phyloP scores from a whole-genome alignment of 2,329 filamentous ascomycete species.

The Helicocarpus griseus region DNA sequence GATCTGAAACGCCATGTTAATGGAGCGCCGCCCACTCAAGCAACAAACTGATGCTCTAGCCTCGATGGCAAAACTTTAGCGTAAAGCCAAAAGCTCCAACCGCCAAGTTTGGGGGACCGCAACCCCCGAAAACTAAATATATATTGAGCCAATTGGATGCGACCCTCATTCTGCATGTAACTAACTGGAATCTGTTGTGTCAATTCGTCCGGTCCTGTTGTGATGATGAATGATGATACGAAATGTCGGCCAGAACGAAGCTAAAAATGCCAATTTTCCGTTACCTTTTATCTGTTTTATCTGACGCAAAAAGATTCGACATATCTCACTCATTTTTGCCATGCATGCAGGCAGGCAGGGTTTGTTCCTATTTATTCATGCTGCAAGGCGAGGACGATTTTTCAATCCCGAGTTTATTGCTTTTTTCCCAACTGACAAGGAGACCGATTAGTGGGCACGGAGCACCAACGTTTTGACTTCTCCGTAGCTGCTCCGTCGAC shows the following conservation, averaged over 20 bases:
- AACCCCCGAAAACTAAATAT: not conserved
- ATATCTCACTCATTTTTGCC: not conserved
- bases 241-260: not conserved
- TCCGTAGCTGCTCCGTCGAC: too few species aligned
- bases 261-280: not conserved
- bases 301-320: not conserved
- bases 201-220: too few species aligned
- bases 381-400: not conserved
- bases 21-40: not conserved
- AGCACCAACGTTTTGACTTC: too few species aligned
- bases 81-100: slow-evolving; percentile 2
- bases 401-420: not conserved
- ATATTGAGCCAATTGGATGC: not conserved
- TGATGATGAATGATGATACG: not conserved
- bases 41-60: not conserved
- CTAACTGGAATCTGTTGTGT: too few species aligned
- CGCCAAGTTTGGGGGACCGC: not conserved
- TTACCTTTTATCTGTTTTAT: not conserved
- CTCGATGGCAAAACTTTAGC: not conserved
- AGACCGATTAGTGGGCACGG: too few species aligned
- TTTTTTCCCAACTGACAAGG: not conserved
- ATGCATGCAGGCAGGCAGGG: too few species aligned
- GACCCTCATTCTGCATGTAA: not conserved
- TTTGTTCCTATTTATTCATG: not conserved
- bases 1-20: not conserved